Base-by-base conservation (phyloP, 345 rosid species). In the Sapria himalayana region DNA sequence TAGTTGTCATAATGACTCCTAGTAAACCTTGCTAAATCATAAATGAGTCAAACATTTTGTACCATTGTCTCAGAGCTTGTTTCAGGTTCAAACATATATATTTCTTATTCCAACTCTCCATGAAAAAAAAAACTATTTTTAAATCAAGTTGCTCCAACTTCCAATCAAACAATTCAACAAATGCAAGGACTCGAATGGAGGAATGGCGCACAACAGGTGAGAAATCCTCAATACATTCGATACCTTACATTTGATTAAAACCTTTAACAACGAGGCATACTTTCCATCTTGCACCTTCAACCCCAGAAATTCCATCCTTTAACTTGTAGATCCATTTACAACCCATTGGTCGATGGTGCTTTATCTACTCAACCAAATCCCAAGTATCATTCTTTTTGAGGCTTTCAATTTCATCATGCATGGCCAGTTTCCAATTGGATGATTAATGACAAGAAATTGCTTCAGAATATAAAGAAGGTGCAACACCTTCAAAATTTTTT, bases 111-210 rank as follows among this genome's bases (percentile, higher is more conserved):
- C 8, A 41, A n/a, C 11, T 41, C 17, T 1, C 19, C 19, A 15
- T 41, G 45, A 3, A 41, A 15, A 8, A n/a, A n/a, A 42, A 25
- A 15, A 35, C 7, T 14, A 15, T 42, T 15, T 42, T 16, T 21
- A 42, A 33, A 42, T 25, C 34, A 2, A 15, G 8, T 17, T 42
- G 34, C 12, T 42, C 16, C 3, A 24, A 6, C 11, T 1, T 14
- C 1, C 17, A 1, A n/a, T 21, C 20, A 9, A 12, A 45, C 0
- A 2, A 3, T 9, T 17, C 18, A 12, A 33, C 39, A 0, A 45
- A 9, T 19, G 49, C 29, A 19, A 45, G 37, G 4, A 19, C 12
- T 0, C 22, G 21, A 41, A 50, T 50, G 3, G 47, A 39, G 13
- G 8, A 15, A 32, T 40, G 47, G 2, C 39, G 19, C 6, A 42